Percentiles rank a stretch among this genome's conserved stretches.
These are phyloP conservation scores for Phytophthora constricta DNA, from an alignment of 352 stramenopile genomes.

Conservation along the genomic window DNA sequence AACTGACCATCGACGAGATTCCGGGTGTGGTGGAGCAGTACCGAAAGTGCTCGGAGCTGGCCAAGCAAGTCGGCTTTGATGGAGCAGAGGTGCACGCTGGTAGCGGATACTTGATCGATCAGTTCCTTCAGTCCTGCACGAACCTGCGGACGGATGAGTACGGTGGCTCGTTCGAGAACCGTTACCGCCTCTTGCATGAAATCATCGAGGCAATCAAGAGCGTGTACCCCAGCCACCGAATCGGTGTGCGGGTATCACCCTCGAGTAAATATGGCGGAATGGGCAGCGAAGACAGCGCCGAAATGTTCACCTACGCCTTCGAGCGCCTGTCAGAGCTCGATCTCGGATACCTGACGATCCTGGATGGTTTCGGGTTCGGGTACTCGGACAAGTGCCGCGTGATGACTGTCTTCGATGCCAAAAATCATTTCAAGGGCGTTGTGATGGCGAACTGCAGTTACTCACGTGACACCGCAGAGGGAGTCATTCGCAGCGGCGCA, in stretches of 20 bases:
- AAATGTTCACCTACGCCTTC: conserved; percentile 49
- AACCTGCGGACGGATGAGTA: conserved; percentile 88
- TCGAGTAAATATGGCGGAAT: conserved; percentile 41
- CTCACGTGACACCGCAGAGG: conserved; percentile 27
- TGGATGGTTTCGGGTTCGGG: conserved; percentile 38
- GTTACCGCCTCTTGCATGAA: conserved; percentile 66
- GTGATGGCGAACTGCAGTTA: conserved; percentile 40
- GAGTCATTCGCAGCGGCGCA: conserved; percentile 23
- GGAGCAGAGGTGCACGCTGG: conserved; percentile 59
- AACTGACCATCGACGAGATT: conserved; percentile 38
- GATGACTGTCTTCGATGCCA: conserved; percentile 30
- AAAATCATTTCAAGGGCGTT: conserved; percentile 31
- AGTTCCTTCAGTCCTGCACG: conserved; percentile 46
- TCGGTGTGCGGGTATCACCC: conserved; percentile 41
- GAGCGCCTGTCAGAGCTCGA: conserved; percentile 32
- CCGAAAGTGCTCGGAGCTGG: conserved; percentile 55
- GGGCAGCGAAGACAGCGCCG: conserved; percentile 37
- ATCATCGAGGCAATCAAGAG: conserved; percentile 60
- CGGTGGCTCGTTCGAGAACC: conserved; percentile 83
- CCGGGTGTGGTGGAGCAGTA: conserved; percentile 79
- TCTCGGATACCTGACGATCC: conserved; percentile 37
- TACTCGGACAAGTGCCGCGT: conserved; percentile 36
- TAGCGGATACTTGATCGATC: conserved; percentile 91
- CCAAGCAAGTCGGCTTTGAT: conserved; percentile 80
- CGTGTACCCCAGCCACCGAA: conserved; percentile 33